These are phyloP conservation scores for Colletotrichum limetticola DNA, from an alignment of 2,329 filamentous ascomycete genomes.

Conservation along the genomic window DNA sequence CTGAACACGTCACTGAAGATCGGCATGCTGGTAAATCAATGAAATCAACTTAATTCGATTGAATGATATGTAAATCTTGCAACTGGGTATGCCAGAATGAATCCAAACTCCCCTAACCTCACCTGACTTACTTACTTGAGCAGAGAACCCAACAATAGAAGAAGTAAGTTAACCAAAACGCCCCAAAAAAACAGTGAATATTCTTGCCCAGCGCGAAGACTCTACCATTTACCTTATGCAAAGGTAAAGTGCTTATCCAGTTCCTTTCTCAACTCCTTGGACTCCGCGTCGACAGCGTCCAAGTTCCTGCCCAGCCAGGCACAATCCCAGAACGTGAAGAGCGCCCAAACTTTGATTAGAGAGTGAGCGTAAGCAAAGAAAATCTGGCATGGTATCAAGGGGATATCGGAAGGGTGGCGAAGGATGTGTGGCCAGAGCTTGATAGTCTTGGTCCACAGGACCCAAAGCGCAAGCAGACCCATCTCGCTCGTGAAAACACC, in stretches of 20 bases:
- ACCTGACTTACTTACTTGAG: too few species aligned
- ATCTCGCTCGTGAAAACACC: neutral
- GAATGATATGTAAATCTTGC: too few species aligned
- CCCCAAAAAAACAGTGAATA: neutral
- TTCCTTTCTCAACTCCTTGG: neutral
- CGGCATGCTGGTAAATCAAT: too few species aligned
- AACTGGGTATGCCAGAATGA: too few species aligned
- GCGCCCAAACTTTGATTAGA: slow-evolving; percentile 65
- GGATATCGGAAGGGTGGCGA: slow-evolving; percentile 61
- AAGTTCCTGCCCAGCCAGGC: slow-evolving; percentile 55
- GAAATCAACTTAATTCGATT: too few species aligned
- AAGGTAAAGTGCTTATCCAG: neutral
- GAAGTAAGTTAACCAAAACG: too few species aligned
- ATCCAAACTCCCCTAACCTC: too few species aligned
- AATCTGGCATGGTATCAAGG: slow-evolving; percentile 60
- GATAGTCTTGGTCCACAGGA: slow-evolving; percentile 65
- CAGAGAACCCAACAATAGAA: too few species aligned
- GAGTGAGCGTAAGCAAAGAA: slow-evolving; percentile 68
- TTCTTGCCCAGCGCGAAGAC: neutral
- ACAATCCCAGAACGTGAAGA: slow-evolving; percentile 61
- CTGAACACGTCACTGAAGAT: too few species aligned
- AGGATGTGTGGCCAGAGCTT: slow-evolving; percentile 66
- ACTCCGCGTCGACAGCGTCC: slow-evolving; percentile 34
- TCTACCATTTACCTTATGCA: too few species aligned
- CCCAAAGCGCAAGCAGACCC: slow-evolving; percentile 50